Base-by-base conservation (phyloP, 768 basidiomycete genomes). In the Amanita pseudoporphyria region DNA sequence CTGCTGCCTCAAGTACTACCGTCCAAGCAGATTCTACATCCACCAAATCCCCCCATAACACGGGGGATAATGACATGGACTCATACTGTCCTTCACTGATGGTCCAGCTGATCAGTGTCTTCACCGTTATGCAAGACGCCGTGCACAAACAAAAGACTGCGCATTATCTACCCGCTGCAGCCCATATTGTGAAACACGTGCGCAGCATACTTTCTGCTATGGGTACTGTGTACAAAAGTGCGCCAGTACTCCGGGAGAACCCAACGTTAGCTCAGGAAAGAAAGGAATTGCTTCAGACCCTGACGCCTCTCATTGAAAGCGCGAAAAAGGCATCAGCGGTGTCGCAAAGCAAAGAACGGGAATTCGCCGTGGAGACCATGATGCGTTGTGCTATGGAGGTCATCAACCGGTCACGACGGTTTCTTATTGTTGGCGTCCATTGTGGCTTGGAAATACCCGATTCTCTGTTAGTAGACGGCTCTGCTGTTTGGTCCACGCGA, bases 81-180 rank as follows among this genome's bases (percentile, higher is more conserved):
- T 71, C 71, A n/a, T 83, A 83, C 61, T 85, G 81, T 55, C 84
- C 86, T 0, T 79, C 83, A 9, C 68, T 95, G 14, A 86, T 96
- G 77, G 72, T 84, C 10, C 85, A 90, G 12, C 77, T 97, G 41
- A 71, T 89, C 6, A 91, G 93, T 56, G 87, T 87, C 12, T 71
- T 97, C 35, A 83, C 86, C 6, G 73, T 97, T 37, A 74, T 99
- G 19, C 87, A 94, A 59, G 85, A 77, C 49, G 88, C 93, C 5
- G 91, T 92, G 16, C 74, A 80, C 37, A 72, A 79, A n/a, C 82
- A 82, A 57, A 81, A 88, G 40, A 67, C 79, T 22, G 68, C 82
- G 2, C 95, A 98, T 65, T 94, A 91, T 58, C 90, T 93, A 59
- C 93, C 95, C 5, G 86, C 92, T 2, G 90, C 94, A 0, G 94